phyloP scores from a whole-genome alignment of 371 early-diverging fungal genomes.

The Mucor plumbeus region DNA sequence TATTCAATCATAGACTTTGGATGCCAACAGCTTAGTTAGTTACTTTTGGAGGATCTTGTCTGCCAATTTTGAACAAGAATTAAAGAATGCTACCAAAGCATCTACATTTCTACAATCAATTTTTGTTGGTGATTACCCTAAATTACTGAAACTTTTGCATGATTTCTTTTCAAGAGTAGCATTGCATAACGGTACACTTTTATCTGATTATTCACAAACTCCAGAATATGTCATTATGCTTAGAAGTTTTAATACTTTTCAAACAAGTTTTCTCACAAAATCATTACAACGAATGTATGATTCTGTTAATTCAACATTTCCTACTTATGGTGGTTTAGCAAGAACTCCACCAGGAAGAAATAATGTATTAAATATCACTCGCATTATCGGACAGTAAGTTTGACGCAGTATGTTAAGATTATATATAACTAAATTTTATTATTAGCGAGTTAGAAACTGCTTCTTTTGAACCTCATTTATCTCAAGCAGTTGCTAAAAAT shows the following conservation, averaged over 20 bases:
- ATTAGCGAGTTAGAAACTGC: constrained; percentile 66
- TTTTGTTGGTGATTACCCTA: constrained; percentile 78
- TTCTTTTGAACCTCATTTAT: constrained; percentile 62
- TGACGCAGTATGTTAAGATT: no score
- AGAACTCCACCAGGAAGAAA: constrained; percentile 47
- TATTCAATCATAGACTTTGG: constrained; percentile 27
- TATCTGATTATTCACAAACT: constrained; percentile 65
- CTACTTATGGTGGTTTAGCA: constrained; percentile 40
- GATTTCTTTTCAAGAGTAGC: constrained; percentile 79
- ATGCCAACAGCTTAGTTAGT: constrained; percentile 49
- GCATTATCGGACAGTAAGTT: constrained; percentile 61
- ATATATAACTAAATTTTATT: not conserved
- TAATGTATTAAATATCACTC: constrained; percentile 58
- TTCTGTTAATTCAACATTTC: constrained; percentile 63
- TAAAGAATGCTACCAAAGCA: constrained; percentile 52
- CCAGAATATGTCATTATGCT: constrained; percentile 72
- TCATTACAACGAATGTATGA: constrained; percentile 69
- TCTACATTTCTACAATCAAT: constrained; percentile 73
- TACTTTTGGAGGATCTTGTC: constrained; percentile 57
- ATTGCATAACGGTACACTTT: constrained; percentile 56
- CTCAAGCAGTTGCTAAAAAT: constrained; percentile 59
- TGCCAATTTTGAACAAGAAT: constrained; percentile 51
- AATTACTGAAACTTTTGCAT: constrained; percentile 72
- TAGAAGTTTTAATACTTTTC: constrained; percentile 70
- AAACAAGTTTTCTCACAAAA: constrained; percentile 69